These are phyloP conservation scores for Fusarium sp. DNA, from an alignment of 2,329 filamentous ascomycete genomes.

Conservation along the genomic window DNA sequence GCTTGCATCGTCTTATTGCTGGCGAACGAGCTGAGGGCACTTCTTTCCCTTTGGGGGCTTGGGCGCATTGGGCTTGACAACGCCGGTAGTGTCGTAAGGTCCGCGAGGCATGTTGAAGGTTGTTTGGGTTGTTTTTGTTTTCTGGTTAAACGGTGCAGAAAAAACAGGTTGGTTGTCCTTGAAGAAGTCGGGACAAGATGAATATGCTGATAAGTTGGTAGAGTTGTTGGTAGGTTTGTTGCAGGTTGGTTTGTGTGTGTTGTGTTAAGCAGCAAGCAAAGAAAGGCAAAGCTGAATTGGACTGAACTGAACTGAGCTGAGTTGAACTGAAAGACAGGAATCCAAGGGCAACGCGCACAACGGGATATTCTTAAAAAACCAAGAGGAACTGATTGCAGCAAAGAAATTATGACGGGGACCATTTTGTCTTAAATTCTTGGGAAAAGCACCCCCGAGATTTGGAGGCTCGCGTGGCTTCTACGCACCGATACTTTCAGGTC, in stretches of 20 bases:
- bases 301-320: neutral
- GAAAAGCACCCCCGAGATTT: slow-evolving; percentile 34
- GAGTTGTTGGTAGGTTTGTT: slow-evolving; percentile 16
- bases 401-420: slow-evolving; percentile 38
- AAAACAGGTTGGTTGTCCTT: slow-evolving; percentile 25
- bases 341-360: slow-evolving; percentile 38
- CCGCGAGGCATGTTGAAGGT: slow-evolving; percentile 49
- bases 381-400: slow-evolving; percentile 33
- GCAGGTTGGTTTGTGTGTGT: slow-evolving; percentile 12
- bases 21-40: slow-evolving; percentile 21
- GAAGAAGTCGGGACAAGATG: slow-evolving; percentile 8
- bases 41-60: slow-evolving; percentile 50
- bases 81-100: slow-evolving; percentile 54
- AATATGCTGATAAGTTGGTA: slow-evolving; percentile 24
- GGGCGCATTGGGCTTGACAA: slow-evolving; percentile 51
- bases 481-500: slow-evolving; percentile 35
- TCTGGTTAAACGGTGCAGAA: slow-evolving; percentile 1
- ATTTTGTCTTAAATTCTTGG: slow-evolving; percentile 41
- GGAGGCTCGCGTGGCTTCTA: slow-evolving; percentile 37
- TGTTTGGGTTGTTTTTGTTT: slow-evolving; percentile 4
- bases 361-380: slow-evolving; percentile 33
- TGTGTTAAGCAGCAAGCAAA: slow-evolving; percentile 21
- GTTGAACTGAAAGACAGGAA: slow-evolving; percentile 32
- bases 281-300: slow-evolving; percentile 22
- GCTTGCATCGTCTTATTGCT: slow-evolving; percentile 26